Base-by-base conservation (phyloP, 441 rosid species). In the Flueggea neowawraea region DNA sequence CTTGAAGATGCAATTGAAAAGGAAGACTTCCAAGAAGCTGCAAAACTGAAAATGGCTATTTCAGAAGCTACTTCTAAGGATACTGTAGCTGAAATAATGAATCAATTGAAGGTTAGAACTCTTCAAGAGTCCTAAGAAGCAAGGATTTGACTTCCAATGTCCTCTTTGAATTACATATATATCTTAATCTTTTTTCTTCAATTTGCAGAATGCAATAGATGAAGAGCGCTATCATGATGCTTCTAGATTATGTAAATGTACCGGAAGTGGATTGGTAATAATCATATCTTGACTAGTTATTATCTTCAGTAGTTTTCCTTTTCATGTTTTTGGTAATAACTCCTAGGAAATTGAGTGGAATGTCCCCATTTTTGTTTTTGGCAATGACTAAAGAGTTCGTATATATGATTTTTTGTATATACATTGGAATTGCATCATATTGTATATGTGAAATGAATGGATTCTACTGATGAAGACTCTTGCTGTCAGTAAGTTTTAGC, bases 161-260 rank as follows among this genome's bases (percentile, higher is more conserved):
- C 14, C 8, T 13, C 50, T 45, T 45, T 61, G 66, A 50, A n/a
- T n/a, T n/a, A n/a, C n/a, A 14, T 67, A 58, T 28, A 55, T 36
- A 53, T 63, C 54, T 65, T 67, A 58, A 32, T 73, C 16, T 67
- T 36, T 57, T 33, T 57, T 65, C 17, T 61, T n/a, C n/a, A n/a
- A 12, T 62, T 48, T 64, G 73, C 84, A 94, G 96, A 76, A 62
- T 57, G 95, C 96, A 31, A 73, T 90, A 63, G 76, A 69, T 31
- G 89, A 94, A 66, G 97, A 94, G 76, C 87, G 94, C 33, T 94
- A 90, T 70, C 88, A 73, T 67, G 97, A 90, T 77, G 99, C 99
- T 71, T 87, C 91, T 16, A 79, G 76, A 65, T 65, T 94, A 71
- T 82, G 89, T 66, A 90, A 74, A 73, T 60, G 63, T 58, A 89